Evolutionary conservation across 179 eudicot species (phyloP).

Genomic region (Nepenthes alata): DNA sequence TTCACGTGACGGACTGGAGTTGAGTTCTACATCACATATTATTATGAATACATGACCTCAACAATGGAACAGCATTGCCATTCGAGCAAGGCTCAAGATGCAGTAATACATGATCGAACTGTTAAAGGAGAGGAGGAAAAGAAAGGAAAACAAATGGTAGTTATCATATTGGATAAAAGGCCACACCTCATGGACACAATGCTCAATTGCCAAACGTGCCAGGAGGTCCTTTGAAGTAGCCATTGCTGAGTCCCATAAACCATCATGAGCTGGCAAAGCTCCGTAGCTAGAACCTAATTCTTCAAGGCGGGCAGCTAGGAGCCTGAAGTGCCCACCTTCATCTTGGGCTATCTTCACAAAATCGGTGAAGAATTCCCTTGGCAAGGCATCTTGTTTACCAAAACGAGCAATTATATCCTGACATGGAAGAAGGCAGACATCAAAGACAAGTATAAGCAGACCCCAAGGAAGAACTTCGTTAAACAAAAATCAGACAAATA

Average conservation of each 20-base stretch:
- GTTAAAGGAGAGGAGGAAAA: no score
- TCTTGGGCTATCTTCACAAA: conserved; percentile 97
- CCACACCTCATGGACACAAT: conserved; percentile 90
- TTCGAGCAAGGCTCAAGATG: no score
- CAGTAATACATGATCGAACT: no score
- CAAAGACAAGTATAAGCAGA: not conserved
- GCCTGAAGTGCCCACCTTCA: conserved; percentile 85
- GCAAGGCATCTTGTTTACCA: conserved; percentile 78
- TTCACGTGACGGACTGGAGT: no score
- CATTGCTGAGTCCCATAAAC: conserved; percentile 89
- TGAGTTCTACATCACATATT: no score
- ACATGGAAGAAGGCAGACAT: not conserved
- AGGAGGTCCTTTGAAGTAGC: conserved; percentile 71
- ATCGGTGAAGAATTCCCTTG: conserved; percentile 81
- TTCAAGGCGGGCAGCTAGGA: conserved; percentile 66
- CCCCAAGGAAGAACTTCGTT: not conserved
- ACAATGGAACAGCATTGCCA: no score
- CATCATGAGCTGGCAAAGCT: conserved; percentile 92
- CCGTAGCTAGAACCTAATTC: conserved; percentile 88
- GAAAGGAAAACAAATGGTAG: not conserved
- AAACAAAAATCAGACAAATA: not conserved
- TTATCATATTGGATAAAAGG: not conserved
- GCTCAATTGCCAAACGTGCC: conserved; percentile 87
- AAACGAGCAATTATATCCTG: conserved; percentile 97
- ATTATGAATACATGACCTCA: no score